These are phyloP conservation scores for Phytophthora crassamura DNA, from an alignment of 352 stramenopile genomes.

Conservation along the genomic window DNA sequence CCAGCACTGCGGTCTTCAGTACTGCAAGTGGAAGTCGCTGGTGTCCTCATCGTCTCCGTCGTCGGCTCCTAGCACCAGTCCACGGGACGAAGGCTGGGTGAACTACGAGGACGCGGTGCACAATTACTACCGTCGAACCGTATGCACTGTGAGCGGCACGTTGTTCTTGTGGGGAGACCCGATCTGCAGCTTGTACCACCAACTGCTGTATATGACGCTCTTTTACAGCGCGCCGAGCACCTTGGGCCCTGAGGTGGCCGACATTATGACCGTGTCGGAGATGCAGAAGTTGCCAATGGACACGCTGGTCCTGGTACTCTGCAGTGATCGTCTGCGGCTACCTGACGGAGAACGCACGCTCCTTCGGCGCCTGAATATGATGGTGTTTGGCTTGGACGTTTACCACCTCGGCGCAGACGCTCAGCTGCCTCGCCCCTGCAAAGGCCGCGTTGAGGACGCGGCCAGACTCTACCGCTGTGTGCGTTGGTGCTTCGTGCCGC, in stretches of 20 bases:
- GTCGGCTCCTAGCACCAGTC: slow-evolving; percentile 5
- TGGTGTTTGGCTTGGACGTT: slow-evolving; percentile 41
- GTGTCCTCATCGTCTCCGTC: slow-evolving; percentile 17
- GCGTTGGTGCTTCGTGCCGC: slow-evolving; percentile 63
- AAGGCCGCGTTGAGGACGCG: slow-evolving; percentile 41
- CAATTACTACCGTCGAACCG: slow-evolving; percentile 34
- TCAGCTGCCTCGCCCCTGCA: slow-evolving; percentile 26
- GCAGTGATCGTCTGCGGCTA: slow-evolving; percentile 62
- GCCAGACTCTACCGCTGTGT: slow-evolving; percentile 55
- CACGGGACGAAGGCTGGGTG: slow-evolving; percentile 28
- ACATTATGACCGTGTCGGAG: slow-evolving; percentile 28
- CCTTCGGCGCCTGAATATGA: slow-evolving; percentile 39
- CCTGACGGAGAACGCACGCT: slow-evolving; percentile 60
- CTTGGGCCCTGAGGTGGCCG: slow-evolving; percentile 24
- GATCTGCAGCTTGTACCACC: slow-evolving; percentile 72
- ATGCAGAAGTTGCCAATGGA: slow-evolving; percentile 54
- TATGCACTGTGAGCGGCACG: slow-evolving; percentile 35
- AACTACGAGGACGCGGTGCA: slow-evolving; percentile 24
- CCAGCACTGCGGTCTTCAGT: slow-evolving; percentile 29
- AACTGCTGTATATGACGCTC: slow-evolving; percentile 55
- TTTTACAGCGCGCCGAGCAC: slow-evolving; percentile 51
- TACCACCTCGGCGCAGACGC: slow-evolving; percentile 1
- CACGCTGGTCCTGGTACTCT: slow-evolving; percentile 57
- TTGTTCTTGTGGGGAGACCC: slow-evolving; percentile 57
- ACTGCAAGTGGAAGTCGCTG: slow-evolving; percentile 36